Base-by-base conservation (phyloP, 2,329 filamentous ascomycete genomes). In the Ophiocordyceps camponoti-saundersi region DNA sequence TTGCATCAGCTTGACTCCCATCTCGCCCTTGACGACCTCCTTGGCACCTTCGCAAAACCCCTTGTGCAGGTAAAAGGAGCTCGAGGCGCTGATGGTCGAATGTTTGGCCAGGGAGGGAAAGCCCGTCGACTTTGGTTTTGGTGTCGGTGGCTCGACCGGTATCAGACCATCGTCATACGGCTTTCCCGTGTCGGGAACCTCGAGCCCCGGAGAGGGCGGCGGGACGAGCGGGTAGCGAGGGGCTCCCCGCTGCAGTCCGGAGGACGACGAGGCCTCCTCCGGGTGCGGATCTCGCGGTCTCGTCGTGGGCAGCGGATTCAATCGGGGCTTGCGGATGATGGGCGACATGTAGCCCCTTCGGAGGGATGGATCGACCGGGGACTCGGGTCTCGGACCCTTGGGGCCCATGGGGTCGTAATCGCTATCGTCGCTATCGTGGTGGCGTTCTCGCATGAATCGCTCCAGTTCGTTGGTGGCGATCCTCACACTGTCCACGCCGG, bases 41-140 rank as follows among this genome's bases (percentile, higher is more conserved):
- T 67, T 68, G 7, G 73, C 73, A 1, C 73, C 73, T 20, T 69
- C 65, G 42, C 74, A 78, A 52, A 77, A 75, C 1, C 72, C 73
- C 47, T 72, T 75, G 36, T 71, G 60, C 11, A 68, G 59, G 45
- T 71, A 68, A 50, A 75, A 76, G 0, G 73, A 75, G 51, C 71
- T 73, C 11, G 59, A 50, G 2, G 55, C 50, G 11, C 59, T 65
- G 34, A 77, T 72, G 6, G 53, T 64, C 51, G 65, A 39, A 16
- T 39, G 34, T 16, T 39, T 39, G 15, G 15, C 34, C 34, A 39
- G 8, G 15, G 34, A 39, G 6, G 34, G 34, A 16, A 57, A 49
- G 20, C 53, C 55, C 15, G 46, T 54, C 53, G 6, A 50, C 30
- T 15, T 50, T 15, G n/a, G 34, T 16, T 39, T 39, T 7, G 34